phyloP scores from a whole-genome alignment of 2,329 filamentous ascomycete genomes.

The Claviceps purpurea region DNA sequence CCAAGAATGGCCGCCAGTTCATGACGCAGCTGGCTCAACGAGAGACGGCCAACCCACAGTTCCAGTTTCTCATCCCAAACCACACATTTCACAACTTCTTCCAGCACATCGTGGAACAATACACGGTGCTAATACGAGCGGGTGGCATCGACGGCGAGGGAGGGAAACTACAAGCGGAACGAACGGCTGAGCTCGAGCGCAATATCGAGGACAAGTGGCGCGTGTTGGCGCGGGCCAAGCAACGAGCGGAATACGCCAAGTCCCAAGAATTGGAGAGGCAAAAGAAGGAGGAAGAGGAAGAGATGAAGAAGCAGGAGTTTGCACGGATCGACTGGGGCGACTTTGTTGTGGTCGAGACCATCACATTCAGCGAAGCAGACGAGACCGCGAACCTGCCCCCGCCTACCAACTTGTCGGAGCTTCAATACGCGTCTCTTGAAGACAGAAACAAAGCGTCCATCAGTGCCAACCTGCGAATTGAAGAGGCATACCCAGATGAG shows the following conservation, averaged over 20 bases:
- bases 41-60: conserved; percentile 83
- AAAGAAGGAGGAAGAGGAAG: conserved; percentile 77
- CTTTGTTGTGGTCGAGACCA: conserved; percentile 90
- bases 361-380: conserved; percentile 80
- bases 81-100: conserved; percentile 97
- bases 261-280: conserved; percentile 74
- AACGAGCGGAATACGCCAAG: conserved; percentile 77
- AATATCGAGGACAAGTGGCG: conserved; percentile 71
- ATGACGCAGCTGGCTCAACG: conserved; percentile 82
- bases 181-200: conserved; percentile 56
- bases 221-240: conserved; percentile 65
- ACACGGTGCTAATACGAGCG: conserved; percentile 62
- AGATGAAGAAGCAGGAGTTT: conserved; percentile 63
- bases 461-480: conserved; percentile 68
- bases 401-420: conserved; percentile 76
- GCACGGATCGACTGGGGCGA: conserved; percentile 96
- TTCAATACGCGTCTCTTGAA: conserved; percentile 88
- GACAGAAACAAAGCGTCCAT: conserved; percentile 88
- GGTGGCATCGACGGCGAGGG: conserved; percentile 52
- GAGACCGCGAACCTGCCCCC: conserved; percentile 76
- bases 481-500: conserved; percentile 85
- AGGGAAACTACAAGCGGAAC: conserved; percentile 57
- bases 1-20: conserved; percentile 83
- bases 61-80: conserved; percentile 88
- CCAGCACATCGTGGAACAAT: conserved; percentile 83